Evolutionary conservation across 768 basidiomycete genomes (phyloP).

Genomic region (Hemileccinum impolitum): DNA sequence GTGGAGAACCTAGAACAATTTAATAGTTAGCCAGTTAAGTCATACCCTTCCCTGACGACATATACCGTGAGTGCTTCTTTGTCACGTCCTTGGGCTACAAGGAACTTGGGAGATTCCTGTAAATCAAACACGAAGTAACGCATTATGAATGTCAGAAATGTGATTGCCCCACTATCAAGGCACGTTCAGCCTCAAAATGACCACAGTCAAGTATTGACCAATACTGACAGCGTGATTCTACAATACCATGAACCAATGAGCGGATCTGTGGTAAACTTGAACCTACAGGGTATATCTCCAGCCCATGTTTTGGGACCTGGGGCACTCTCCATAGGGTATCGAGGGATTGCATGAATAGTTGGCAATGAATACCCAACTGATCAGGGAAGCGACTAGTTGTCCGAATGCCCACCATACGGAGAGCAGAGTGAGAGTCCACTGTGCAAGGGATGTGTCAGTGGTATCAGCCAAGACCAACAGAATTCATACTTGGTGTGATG

Average conservation of each 20-base stretch:
- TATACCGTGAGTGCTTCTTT: slow-evolving; percentile 48
- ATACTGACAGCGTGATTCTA: slow-evolving; percentile 41
- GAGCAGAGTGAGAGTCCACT: slow-evolving; percentile 55
- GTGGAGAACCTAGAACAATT: slow-evolving; percentile 38
- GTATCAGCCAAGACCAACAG: neutral
- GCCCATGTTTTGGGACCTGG: slow-evolving; percentile 51
- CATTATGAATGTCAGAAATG: slow-evolving; percentile 49
- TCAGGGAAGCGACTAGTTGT: slow-evolving; percentile 46
- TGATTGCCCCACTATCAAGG: slow-evolving; percentile 40
- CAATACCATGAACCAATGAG: neutral
- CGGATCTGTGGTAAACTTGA: neutral
- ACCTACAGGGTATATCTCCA: slow-evolving; percentile 55
- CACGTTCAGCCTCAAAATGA: slow-evolving; percentile 1
- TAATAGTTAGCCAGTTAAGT: neutral
- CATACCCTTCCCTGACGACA: neutral
- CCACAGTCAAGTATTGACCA: neutral
- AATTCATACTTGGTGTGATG: slow-evolving; percentile 34
- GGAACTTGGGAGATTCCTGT: slow-evolving; percentile 61
- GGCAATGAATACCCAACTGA: slow-evolving; percentile 55
- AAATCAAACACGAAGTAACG: slow-evolving; percentile 58
- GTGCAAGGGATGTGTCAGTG: neutral
- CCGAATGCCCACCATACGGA: slow-evolving; percentile 54
- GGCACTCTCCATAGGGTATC: slow-evolving; percentile 38
- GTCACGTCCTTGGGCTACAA: slow-evolving; percentile 54
- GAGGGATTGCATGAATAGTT: slow-evolving; percentile 48